Percentiles rank a stretch among this genome's conserved stretches.
phyloP scores from a whole-genome alignment of 108 stramenopile genomes.

The Nitzschia sp. region DNA sequence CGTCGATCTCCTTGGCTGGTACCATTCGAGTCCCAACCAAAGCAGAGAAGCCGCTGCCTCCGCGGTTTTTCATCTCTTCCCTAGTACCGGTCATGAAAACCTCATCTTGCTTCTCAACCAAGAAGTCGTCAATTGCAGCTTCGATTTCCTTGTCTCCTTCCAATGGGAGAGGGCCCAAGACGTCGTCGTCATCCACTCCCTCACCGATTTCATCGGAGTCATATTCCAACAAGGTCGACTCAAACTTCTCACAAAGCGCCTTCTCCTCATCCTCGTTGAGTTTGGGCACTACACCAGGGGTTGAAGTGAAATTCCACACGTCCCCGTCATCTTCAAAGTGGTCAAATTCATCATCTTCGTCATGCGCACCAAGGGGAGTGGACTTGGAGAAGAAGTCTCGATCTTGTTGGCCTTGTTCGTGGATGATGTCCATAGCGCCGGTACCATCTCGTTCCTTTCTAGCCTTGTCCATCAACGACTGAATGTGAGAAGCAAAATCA shows the following conservation, averaged over 20 bases:
- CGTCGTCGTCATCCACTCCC: slow-evolving; percentile 69
- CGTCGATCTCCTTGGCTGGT: slow-evolving; percentile 47
- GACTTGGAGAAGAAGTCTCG: slow-evolving; percentile 71
- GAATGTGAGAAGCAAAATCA: slow-evolving; percentile 93
- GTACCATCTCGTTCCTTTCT: slow-evolving; percentile 42
- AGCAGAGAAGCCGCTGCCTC: slow-evolving; percentile 77
- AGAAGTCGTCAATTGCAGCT: slow-evolving; percentile 76
- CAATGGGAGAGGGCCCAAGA: slow-evolving; percentile 61
- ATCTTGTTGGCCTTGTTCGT: slow-evolving; percentile 46
- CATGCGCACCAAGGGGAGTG: slow-evolving; percentile 45
- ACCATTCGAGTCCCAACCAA: slow-evolving; percentile 73
- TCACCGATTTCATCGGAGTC: slow-evolving; percentile 77
- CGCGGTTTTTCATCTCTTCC: slow-evolving; percentile 17
- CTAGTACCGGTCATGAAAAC: slow-evolving; percentile 70
- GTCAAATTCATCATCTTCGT: slow-evolving; percentile 45
- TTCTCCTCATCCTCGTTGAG: slow-evolving; percentile 59
- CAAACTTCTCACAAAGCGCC: slow-evolving; percentile 76
- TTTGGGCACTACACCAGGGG: slow-evolving; percentile 42
- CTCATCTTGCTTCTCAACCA: slow-evolving; percentile 77
- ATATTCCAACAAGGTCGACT: slow-evolving; percentile 88
- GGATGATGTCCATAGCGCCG: slow-evolving; percentile 10
- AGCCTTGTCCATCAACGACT: slow-evolving; percentile 84
- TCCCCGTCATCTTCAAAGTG: slow-evolving; percentile 42
- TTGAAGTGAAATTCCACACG: slow-evolving; percentile 27
- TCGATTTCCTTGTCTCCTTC: slow-evolving; percentile 83